Percentiles rank a stretch among this genome's conserved stretches.
Conservation (phyloP, 164 flowering plant genomes). For the Vitis rupestris region DNA sequence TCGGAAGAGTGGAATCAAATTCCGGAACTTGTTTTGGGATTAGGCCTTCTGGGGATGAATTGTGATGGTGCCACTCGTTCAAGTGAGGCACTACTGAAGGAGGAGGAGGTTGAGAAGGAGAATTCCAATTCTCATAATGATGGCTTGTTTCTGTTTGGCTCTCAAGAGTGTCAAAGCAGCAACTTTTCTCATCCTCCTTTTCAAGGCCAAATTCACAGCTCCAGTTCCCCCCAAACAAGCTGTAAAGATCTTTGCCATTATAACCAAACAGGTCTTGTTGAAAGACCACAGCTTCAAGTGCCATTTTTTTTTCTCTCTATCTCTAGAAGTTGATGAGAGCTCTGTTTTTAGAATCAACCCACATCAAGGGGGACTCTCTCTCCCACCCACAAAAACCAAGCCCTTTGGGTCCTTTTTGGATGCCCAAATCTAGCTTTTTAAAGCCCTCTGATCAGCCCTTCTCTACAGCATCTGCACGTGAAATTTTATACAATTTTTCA, state of each 20-base stretch:
- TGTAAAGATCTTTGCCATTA: conserved; percentile 20
- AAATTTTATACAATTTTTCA: conserved; percentile 3
- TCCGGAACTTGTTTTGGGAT: no score
- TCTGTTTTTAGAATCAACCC: not conserved
- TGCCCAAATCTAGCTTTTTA: conserved; percentile 5
- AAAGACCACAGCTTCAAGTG: conserved; percentile 33
- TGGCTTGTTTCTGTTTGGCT: conserved; percentile 15
- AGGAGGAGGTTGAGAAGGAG: not conserved
- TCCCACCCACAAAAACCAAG: not conserved
- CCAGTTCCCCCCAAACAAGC: conserved; percentile 17
- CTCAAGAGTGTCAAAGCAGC: conserved; percentile 2
- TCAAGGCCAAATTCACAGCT: conserved; percentile 2
- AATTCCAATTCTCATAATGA: conserved; percentile 9
- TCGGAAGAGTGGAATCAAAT: no score
- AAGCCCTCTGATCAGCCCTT: not conserved
- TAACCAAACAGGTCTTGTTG: conserved; percentile 23
- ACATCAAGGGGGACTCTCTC: not conserved
- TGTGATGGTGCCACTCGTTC: not conserved
- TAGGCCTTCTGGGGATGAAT: conserved; percentile 7
- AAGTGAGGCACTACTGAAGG: conserved; percentile 8
- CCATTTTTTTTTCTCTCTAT: conserved; percentile 19
- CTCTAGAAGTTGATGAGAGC: not conserved
- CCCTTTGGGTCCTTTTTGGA: not conserved
- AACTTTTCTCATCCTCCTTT: not conserved
- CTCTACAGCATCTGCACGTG: conserved; percentile 22